A percentile compares a stretch with the other conserved stretches of the same genome.
Evolutionary conservation across 1,139 yeast species (phyloP).

Genomic region (Hansenula sp.): DNA sequence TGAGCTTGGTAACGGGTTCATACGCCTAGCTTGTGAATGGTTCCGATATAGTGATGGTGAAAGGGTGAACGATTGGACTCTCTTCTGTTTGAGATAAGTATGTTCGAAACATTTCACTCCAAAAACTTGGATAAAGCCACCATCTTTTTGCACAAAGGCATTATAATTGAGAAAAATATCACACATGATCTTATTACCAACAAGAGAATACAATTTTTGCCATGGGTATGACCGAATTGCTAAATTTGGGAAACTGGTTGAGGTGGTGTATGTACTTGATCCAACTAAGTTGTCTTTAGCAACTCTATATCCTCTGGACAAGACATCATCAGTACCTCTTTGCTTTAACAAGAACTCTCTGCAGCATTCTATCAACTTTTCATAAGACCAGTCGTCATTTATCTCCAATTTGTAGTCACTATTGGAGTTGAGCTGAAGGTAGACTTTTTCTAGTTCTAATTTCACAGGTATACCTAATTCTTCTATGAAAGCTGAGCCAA

Average conservation of each 20-base stretch:
- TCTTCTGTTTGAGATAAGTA: not conserved
- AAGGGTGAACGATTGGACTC: not conserved
- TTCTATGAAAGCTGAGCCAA: too few relatives aligned
- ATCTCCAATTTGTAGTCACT: too few relatives aligned
- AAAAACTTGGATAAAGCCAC: conserved; percentile 12
- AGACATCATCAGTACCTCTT: conserved; percentile 16
- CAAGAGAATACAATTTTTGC: conserved; percentile 9
- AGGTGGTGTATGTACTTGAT: conserved; percentile 2
- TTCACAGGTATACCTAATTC: not conserved
- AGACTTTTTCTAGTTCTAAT: not conserved
- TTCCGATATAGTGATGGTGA: not conserved
- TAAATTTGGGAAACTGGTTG: conserved; percentile 2
- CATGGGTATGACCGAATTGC: conserved; percentile 10
- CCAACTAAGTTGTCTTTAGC: conserved; percentile 5
- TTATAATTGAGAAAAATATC: conserved; percentile 10
- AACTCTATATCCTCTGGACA: conserved; percentile 17
- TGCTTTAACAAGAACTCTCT: conserved; percentile 12
- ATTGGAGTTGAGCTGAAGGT: too few relatives aligned
- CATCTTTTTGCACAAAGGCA: conserved; percentile 5
- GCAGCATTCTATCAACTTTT: conserved; percentile 21
- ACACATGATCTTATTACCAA: conserved; percentile 9
- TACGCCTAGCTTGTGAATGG: not conserved
- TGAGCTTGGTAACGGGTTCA: conserved; percentile 11
- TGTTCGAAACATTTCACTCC: conserved; percentile 6
- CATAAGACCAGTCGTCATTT: not conserved